A percentile compares a stretch with the other conserved stretches of the same genome.
These are phyloP conservation scores for Rhodomyrtus tomentosa DNA, from an alignment of 345 rosid species.

Conservation along the genomic window DNA sequence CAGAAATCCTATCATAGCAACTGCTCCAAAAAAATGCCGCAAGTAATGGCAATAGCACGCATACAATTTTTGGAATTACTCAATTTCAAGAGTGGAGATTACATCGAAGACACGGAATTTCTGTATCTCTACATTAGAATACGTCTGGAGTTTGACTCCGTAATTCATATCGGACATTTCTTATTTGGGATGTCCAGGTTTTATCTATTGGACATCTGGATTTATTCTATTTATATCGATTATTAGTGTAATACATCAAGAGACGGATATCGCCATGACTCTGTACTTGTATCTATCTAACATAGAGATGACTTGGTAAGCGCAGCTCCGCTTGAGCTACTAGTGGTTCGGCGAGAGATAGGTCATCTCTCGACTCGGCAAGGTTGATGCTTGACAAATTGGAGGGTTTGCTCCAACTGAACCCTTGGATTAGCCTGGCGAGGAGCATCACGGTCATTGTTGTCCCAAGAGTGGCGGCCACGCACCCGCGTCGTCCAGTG, in stretches of 20 bases:
- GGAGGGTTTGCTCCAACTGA: background rate
- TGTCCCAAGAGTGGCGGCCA: background rate
- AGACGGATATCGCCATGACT: background rate
- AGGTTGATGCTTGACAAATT: background rate
- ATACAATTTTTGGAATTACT: background rate
- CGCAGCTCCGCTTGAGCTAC: background rate
- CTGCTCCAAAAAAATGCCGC: background rate
- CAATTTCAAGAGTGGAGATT: background rate
- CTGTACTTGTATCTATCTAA: background rate
- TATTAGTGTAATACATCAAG: background rate
- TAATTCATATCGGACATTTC: background rate
- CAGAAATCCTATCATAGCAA: background rate
- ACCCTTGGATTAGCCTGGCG: conserved; percentile 8
- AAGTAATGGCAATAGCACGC: background rate
- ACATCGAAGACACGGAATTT: background rate
- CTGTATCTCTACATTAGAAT: background rate
- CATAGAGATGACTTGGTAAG: conserved; percentile 6
- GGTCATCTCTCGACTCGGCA: background rate
- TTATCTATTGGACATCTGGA: background rate
- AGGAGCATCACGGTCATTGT: conserved; percentile 2
- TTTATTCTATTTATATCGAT: background rate
- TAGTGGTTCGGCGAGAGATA: background rate
- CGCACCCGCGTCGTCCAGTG: conserved; percentile 5
- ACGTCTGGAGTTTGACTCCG: background rate
- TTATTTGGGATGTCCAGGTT: background rate